Percentiles rank a stretch among this genome's conserved stretches.
Conservation (phyloP, 2,329 filamentous ascomycete species). For the Fusarium sambucinum region DNA sequence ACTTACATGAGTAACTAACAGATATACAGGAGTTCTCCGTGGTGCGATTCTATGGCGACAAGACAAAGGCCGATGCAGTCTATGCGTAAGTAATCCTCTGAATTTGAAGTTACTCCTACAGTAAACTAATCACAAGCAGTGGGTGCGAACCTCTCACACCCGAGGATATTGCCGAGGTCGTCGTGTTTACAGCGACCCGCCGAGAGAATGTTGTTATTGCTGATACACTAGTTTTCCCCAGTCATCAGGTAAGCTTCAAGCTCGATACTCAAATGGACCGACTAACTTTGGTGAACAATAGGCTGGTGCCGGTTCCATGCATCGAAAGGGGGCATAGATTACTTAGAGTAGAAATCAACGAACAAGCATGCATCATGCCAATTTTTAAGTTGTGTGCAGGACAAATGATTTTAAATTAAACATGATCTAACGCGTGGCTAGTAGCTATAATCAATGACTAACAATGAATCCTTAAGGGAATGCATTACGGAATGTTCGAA, state of each 20-base stretch:
- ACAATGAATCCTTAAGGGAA: neutral
- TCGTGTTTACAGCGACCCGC: conserved; percentile 86
- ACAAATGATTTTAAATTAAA: neutral
- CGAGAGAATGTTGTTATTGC: conserved; percentile 92
- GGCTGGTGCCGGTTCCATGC: conserved; percentile 52
- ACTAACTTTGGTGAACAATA: conserved; percentile 29
- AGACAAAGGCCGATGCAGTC: conserved; percentile 88
- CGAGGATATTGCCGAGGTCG: conserved; percentile 89
- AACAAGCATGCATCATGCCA: neutral
- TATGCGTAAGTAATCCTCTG: conserved; percentile 73
- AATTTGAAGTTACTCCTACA: neutral
- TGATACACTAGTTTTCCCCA: conserved; percentile 88
- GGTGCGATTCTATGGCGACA: conserved; percentile 89
- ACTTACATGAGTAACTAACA: conserved; percentile 8
- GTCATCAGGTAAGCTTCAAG: conserved; percentile 76
- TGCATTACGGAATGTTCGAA: conserved; percentile 52
- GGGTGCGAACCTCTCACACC: conserved; percentile 86
- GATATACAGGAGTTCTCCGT: conserved; percentile 80
- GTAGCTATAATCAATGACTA: neutral
- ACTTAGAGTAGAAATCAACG: conserved; percentile 11
- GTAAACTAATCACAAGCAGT: conserved; percentile 55
- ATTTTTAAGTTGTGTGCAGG: neutral
- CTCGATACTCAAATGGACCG: too few species aligned
- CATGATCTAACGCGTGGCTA: neutral
- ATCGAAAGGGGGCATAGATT: conserved; percentile 45